Evolutionary conservation across 371 early-diverging fungal genomes (phyloP).

Genomic region (Gilbertella persicaria): DNA sequence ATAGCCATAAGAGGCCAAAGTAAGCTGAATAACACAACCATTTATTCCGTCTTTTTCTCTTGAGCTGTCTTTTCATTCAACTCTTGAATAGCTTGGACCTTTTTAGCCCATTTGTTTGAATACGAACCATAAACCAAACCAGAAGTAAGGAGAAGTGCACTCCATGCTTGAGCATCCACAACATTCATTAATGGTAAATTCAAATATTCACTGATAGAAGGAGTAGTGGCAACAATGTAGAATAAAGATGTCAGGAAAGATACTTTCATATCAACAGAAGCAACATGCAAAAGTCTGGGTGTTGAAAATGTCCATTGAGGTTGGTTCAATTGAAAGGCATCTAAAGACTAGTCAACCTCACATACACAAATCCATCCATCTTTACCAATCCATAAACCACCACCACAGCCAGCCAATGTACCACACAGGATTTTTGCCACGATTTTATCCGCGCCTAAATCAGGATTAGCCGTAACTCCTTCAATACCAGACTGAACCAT

Average conservation of each 20-base stretch:
- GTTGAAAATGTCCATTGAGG: slow-evolving; percentile 49
- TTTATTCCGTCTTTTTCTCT: slow-evolving; percentile 5
- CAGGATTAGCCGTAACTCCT: slow-evolving; percentile 47
- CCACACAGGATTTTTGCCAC: slow-evolving; percentile 59
- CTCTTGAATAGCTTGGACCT: slow-evolving; percentile 8
- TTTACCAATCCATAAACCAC: slow-evolving; percentile 54
- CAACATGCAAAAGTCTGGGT: slow-evolving; percentile 36
- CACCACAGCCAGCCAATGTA: slow-evolving; percentile 57
- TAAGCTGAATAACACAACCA: too few species aligned
- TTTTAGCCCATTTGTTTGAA: slow-evolving; percentile 20
- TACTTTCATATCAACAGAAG: slow-evolving; percentile 43
- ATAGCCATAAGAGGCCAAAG: too few species aligned
- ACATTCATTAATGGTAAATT: slow-evolving; percentile 20
- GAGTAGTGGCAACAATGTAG: slow-evolving; percentile 33
- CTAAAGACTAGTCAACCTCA: slow-evolving; percentile 15
- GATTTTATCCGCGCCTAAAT: slow-evolving; percentile 41
- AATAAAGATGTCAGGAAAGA: slow-evolving; percentile 39
- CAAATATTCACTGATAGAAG: slow-evolving; percentile 26
- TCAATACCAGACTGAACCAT: slow-evolving; percentile 56
- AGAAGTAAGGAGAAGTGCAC: slow-evolving; percentile 29
- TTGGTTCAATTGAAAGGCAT: slow-evolving; percentile 46
- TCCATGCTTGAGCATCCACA: slow-evolving; percentile 44
- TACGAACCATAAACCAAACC: slow-evolving; percentile 36
- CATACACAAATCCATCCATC: not conserved
- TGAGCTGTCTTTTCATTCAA: slow-evolving; percentile 18